A percentile compares a stretch with the other conserved stretches of the same genome.
Evolutionary conservation across 2,329 filamentous ascomycete species (phyloP).

Genomic region (Colletotrichum lentis): DNA sequence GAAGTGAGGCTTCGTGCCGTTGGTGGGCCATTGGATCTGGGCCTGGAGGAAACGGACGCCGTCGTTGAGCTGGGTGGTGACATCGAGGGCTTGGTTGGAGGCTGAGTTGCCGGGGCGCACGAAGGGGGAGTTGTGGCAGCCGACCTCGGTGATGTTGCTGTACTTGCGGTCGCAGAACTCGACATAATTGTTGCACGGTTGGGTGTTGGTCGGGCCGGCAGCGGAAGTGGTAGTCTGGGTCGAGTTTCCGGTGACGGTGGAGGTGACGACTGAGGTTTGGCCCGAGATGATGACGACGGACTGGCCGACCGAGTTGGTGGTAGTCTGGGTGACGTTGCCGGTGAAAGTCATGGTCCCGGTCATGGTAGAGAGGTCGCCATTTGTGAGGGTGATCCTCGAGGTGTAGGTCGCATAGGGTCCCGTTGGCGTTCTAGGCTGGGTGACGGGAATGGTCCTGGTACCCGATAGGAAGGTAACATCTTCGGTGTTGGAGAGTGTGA

Average conservation of each 20-base stretch:
- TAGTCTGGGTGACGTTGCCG: slow-evolving; percentile 44
- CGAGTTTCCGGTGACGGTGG: slow-evolving; percentile 51
- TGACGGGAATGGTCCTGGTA: slow-evolving; percentile 40
- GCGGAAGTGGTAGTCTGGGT: slow-evolving; percentile 53
- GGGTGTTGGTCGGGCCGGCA: slow-evolving; percentile 70
- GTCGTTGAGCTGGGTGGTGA: slow-evolving; percentile 78
- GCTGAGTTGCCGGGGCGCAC: slow-evolving; percentile 73
- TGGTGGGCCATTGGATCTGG: slow-evolving; percentile 67
- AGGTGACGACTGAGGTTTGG: slow-evolving; percentile 52
- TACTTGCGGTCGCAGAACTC: slow-evolving; percentile 81
- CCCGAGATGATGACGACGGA: slow-evolving; percentile 58
- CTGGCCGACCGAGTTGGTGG: slow-evolving; percentile 44
- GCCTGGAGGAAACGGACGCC: slow-evolving; percentile 72
- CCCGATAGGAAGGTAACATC: slow-evolving; percentile 34
- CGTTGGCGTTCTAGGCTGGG: slow-evolving; percentile 52
- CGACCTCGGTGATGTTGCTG: slow-evolving; percentile 81
- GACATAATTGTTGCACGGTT: slow-evolving; percentile 79
- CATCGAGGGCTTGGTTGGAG: slow-evolving; percentile 75
- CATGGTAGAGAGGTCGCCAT: slow-evolving; percentile 39
- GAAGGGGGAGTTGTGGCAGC: slow-evolving; percentile 85
- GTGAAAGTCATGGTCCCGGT: slow-evolving; percentile 49
- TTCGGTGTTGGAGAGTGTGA: slow-evolving; percentile 34
- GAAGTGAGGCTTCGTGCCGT: slow-evolving; percentile 68
- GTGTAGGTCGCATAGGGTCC: slow-evolving; percentile 56
- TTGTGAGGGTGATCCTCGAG: slow-evolving; percentile 54